A percentile compares a stretch with the other conserved stretches of the same genome.
These are phyloP conservation scores for Linnemannia hyalina DNA, from an alignment of 192 early-diverging fungal genomes.

Conservation along the genomic window DNA sequence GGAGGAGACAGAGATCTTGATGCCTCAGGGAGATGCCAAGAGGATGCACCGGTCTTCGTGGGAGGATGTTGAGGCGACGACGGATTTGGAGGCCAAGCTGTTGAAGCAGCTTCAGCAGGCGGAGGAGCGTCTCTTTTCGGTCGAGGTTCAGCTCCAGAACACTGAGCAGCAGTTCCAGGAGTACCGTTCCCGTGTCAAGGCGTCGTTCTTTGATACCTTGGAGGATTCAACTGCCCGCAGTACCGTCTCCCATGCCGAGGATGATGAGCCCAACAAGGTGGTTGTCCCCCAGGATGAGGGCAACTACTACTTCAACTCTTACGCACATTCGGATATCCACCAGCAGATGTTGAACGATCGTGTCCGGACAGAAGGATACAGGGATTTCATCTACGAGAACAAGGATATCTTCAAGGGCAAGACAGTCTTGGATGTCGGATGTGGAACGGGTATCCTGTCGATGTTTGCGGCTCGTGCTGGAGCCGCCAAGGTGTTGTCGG, in stretches of 20 bases:
- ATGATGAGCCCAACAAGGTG: conserved; percentile 9
- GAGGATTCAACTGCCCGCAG: conserved; percentile 37
- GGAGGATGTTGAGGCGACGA: conserved; percentile 53
- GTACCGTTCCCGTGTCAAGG: conserved; percentile 77
- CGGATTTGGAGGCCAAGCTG: conserved; percentile 69
- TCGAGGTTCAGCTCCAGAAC: conserved; percentile 64
- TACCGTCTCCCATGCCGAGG: conserved; percentile 2
- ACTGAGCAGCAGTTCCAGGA: conserved; percentile 74
- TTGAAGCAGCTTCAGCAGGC: conserved; percentile 64
- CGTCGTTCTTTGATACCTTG: conserved; percentile 74
- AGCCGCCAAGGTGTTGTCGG: conserved; percentile 65
- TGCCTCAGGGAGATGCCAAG: conserved; percentile 27
- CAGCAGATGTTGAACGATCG: conserved; percentile 75
- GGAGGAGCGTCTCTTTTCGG: conserved; percentile 66
- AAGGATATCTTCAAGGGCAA: conserved; percentile 97
- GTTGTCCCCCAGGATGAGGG: conserved; percentile 46
- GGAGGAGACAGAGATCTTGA: conserved; percentile 19
- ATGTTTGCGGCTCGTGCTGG: conserved; percentile 99
- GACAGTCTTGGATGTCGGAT: conserved; percentile 98
- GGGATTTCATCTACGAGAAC: conserved; percentile 95
- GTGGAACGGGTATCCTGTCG: conserved; percentile 97
- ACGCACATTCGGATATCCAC: conserved; percentile 90
- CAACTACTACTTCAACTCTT: conserved; percentile 99
- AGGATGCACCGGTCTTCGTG: conserved; percentile 12
- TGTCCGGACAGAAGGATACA: conserved; percentile 93